phyloP scores from a whole-genome alignment of 2,329 filamentous ascomycete species.

The Pezicula radicicola region DNA sequence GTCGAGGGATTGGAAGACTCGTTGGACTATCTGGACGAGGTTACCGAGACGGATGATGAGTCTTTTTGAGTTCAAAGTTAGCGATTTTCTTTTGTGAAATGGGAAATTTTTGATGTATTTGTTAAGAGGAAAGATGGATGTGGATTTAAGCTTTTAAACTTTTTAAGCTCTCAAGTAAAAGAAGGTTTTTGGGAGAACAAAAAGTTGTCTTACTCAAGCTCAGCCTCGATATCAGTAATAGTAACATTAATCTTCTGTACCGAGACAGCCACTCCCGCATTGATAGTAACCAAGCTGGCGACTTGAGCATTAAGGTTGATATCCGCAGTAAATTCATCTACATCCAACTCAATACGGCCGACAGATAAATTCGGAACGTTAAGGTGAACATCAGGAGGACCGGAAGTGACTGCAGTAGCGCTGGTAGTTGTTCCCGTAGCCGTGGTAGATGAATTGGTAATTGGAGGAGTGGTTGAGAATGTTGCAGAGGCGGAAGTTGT shows the following conservation, averaged over 20 bases:
- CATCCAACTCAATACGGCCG: slow-evolving; percentile 55
- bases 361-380: slow-evolving; percentile 56
- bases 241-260: slow-evolving; percentile 56
- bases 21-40: slow-evolving; percentile 58
- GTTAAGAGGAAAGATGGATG: too few species aligned
- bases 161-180: too few species aligned
- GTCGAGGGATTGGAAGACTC: slow-evolving; percentile 56
- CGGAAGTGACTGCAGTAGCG: slow-evolving; percentile 26
- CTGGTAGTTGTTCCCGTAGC: background rate
- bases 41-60: slow-evolving; percentile 57
- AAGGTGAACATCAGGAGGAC: slow-evolving; percentile 54
- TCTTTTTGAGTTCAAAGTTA: background rate
- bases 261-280: slow-evolving; percentile 43
- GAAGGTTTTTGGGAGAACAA: too few species aligned
- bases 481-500: background rate
- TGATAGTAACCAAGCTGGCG: slow-evolving; percentile 52
- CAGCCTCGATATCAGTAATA: slow-evolving; percentile 55
- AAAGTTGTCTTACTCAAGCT: slow-evolving; percentile 39
- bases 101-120: too few species aligned
- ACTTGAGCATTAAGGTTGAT: slow-evolving; percentile 59
- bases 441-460: background rate
- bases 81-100: too few species aligned
- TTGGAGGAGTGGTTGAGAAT: background rate
- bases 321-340: slow-evolving; percentile 56
- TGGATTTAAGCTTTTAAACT: too few species aligned